phyloP scores from a whole-genome alignment of 2,329 filamentous ascomycete genomes.

The Cladosporium sp. region DNA sequence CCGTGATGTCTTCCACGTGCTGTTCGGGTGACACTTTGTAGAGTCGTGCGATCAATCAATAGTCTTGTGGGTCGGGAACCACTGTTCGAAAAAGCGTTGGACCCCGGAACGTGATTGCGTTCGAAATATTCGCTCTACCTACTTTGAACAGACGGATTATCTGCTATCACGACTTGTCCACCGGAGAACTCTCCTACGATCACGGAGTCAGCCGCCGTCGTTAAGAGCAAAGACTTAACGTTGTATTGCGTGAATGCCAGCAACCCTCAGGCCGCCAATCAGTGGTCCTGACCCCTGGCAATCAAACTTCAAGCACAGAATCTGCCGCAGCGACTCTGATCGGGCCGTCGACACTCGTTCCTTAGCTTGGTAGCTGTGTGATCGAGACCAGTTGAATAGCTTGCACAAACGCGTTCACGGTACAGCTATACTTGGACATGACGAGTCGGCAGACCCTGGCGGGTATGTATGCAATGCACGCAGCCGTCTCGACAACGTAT shows the following conservation, averaged over 20 bases:
- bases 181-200: background rate
- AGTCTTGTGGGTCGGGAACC: slow-evolving; percentile 11
- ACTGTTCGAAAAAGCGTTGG: background rate
- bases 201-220: background rate
- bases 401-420: background rate
- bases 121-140: background rate
- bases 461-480: slow-evolving; percentile 13
- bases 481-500: background rate
- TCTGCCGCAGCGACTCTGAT: background rate
- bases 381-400: background rate
- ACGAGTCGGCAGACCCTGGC: background rate
- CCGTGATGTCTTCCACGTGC: background rate
- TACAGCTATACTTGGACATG: slow-evolving; percentile 1
- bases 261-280: background rate
- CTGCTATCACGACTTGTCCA: background rate
- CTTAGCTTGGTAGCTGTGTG: background rate
- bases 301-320: background rate
- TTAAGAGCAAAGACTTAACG: background rate
- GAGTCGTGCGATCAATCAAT: slow-evolving; percentile 17
- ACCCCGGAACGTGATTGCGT: background rate
- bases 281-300: background rate
- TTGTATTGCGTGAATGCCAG: background rate
- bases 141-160: background rate
- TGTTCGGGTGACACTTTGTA: background rate
- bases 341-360: background rate